These are phyloP conservation scores for Diaporthe amygdali DNA, from an alignment of 2,329 filamentous ascomycete species.

Conservation along the genomic window DNA sequence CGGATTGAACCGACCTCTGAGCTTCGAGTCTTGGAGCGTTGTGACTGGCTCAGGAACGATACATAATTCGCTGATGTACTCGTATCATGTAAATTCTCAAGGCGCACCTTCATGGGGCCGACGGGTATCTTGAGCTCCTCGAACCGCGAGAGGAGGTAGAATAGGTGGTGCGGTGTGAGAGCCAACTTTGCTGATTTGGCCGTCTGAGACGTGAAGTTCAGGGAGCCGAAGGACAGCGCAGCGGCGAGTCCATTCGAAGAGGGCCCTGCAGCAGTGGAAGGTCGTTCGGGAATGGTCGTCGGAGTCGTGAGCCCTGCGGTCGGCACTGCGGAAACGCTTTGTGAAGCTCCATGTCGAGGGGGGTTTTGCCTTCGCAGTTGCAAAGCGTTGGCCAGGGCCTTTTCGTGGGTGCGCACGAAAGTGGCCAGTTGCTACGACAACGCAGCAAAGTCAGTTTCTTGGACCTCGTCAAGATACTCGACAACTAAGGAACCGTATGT, in stretches of 20 bases:
- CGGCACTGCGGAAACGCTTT: conserved; percentile 65
- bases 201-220: conserved; percentile 83
- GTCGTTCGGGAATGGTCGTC: conserved; percentile 61
- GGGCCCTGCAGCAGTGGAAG: conserved; percentile 66
- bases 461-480: not conserved
- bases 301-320: conserved; percentile 51
- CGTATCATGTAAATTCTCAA: conserved; percentile 93
- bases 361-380: conserved; percentile 79
- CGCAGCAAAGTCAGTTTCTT: conserved; percentile 34
- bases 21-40: conserved; percentile 77
- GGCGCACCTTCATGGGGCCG: conserved; percentile 92
- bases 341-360: conserved; percentile 71
- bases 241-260: conserved; percentile 79
- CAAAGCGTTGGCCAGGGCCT: conserved; percentile 92
- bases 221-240: conserved; percentile 83
- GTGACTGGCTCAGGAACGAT: conserved; percentile 87
- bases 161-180: conserved; percentile 93
- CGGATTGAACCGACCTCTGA: conserved; percentile 91
- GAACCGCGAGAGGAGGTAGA: conserved; percentile 94
- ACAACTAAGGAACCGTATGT: not conserved
- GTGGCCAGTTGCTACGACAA: conserved; percentile 82
- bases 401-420: conserved; percentile 97
- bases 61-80: conserved; percentile 90
- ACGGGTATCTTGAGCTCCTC: conserved; percentile 90
- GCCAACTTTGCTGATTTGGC: conserved; percentile 91